Conservation (phyloP, 208 protist species). For the Leishmania arabica region DNA sequence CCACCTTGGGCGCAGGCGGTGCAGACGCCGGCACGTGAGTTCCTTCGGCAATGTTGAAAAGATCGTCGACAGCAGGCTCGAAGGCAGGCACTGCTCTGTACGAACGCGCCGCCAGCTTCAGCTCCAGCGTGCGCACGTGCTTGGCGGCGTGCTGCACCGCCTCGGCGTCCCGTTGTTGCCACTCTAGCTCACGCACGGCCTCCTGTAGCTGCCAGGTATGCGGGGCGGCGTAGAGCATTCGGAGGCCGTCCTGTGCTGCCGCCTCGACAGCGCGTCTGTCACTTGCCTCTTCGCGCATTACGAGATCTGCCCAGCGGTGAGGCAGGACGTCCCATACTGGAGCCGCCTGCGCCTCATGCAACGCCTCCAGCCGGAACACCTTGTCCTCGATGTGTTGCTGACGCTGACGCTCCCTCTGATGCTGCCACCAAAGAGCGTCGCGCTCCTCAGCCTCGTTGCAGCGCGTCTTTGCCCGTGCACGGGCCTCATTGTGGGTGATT, state of each 20-base stretch:
- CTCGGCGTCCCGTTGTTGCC: slow-evolving; percentile 2
- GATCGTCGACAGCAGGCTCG: slow-evolving; percentile 8
- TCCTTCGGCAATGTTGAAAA: slow-evolving; percentile 14
- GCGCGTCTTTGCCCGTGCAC: slow-evolving; percentile 13
- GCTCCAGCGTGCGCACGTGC: slow-evolving; percentile 21
- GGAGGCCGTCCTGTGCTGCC: background rate
- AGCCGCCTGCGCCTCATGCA: background rate
- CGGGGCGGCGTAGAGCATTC: slow-evolving; percentile 8
- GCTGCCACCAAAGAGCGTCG: slow-evolving; percentile 26
- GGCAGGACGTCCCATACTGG: background rate
- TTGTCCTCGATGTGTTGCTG: slow-evolving; percentile 7
- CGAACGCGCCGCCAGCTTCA: slow-evolving; percentile 13
- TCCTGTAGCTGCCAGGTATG: slow-evolving; percentile 9
- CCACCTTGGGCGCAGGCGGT: background rate
- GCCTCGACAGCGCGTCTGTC: slow-evolving; percentile 9
- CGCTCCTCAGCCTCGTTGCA: slow-evolving; percentile 26
- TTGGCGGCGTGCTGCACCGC: slow-evolving; percentile 4
- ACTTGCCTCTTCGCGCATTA: slow-evolving; percentile 5
- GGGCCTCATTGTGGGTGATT: slow-evolving; percentile 10
- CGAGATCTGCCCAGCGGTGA: background rate
- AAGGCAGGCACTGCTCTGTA: slow-evolving; percentile 13
- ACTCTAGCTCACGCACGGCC: background rate
- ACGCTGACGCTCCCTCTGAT: background rate
- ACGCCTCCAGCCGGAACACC: background rate
- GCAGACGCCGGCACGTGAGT: background rate